Base-by-base conservation (phyloP, 2,329 filamentous ascomycete genomes). In the Colletotrichum graminicola region DNA sequence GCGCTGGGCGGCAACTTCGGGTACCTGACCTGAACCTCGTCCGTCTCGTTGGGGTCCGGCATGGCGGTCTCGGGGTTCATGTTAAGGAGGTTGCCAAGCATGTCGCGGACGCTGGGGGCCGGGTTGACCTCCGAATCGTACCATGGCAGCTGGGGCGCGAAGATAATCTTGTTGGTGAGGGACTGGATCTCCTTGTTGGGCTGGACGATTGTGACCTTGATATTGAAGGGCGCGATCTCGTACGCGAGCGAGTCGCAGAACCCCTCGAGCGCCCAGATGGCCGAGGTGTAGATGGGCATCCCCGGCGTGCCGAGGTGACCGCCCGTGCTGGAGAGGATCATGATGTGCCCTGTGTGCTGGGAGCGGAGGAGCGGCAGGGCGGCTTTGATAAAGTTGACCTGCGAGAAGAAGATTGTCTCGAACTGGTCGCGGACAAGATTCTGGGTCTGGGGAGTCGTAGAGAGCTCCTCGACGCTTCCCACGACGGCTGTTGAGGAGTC, bases 171-270 rank as follows among this genome's bases (percentile, higher is more conserved):
- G 82, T 97, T 97, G 36, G 94, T 96, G 68, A 98, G 86, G 41
- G 94, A 91, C 74, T 92, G 91, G 73, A 97, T 93, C 83, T 98
- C 95, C 83, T 97, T 94, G 81, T 94, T 97, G 34, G 95, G 94
- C 84, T 99, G 95, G 55, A 99, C 92, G 75, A 98, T 95, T 51
- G 94, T 98, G 80, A 98, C 90, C 81, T 95, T 97, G 83, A 98
- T 91, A 82, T 98, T 98, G 85, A 98, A 98, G 0, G 96, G 96
- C 0, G 95, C 93, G 74, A 99, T 93, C 82, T 99, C 96, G 82
- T 98, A 99, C 1, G 95, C 95, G 32, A 99, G 87, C 71, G 94
- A 94, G 82, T 98, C 95, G 83, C 95, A 98, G 80, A 96, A 98
- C 23, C 95, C 96, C 82, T 98, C 96, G 45, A 98, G 88, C 1